These are phyloP conservation scores for Komagataea norvegica DNA, from an alignment of 1,139 yeast species.

Conservation along the genomic window DNA sequence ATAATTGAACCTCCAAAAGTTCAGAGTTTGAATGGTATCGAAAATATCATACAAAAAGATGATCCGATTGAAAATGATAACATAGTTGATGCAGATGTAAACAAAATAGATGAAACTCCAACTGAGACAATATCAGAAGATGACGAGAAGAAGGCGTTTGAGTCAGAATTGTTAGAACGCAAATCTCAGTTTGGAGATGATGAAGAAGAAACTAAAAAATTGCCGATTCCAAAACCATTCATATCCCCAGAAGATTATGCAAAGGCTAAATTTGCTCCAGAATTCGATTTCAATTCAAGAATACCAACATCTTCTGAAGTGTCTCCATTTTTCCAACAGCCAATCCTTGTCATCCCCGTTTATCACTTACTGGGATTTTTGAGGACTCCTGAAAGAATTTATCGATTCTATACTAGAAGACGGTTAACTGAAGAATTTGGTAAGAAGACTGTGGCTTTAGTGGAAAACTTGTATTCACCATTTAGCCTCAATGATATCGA, in stretches of 20 bases:
- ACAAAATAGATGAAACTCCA: neutral
- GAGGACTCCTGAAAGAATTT: constrained; percentile 70
- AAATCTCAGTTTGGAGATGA: constrained; percentile 5
- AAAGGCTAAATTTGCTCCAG: constrained; percentile 55
- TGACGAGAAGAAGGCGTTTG: neutral
- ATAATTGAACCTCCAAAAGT: constrained; percentile 11
- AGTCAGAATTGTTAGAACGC: constrained; percentile 1
- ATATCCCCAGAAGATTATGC: constrained; percentile 54
- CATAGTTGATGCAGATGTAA: neutral
- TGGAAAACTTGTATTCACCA: constrained; percentile 51
- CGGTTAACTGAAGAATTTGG: constrained; percentile 68
- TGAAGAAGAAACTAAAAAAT: constrained; percentile 28
- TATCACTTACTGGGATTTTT: constrained; percentile 76
- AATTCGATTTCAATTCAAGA: constrained; percentile 34
- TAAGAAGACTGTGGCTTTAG: constrained; percentile 53
- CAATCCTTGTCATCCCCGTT: constrained; percentile 66
- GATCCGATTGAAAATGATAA: neutral
- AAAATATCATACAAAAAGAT: neutral
- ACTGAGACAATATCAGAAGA: neutral
- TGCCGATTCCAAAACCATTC: constrained; percentile 60
- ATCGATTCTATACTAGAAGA: constrained; percentile 73
- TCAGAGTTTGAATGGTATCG: constrained; percentile 5
- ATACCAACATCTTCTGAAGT: constrained; percentile 33
- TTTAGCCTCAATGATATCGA: constrained; percentile 50
- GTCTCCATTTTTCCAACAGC: constrained; percentile 67